Evolutionary conservation across 1,284 basidiomycete species (phyloP).

Genomic region (Trichosporon sp.): DNA sequence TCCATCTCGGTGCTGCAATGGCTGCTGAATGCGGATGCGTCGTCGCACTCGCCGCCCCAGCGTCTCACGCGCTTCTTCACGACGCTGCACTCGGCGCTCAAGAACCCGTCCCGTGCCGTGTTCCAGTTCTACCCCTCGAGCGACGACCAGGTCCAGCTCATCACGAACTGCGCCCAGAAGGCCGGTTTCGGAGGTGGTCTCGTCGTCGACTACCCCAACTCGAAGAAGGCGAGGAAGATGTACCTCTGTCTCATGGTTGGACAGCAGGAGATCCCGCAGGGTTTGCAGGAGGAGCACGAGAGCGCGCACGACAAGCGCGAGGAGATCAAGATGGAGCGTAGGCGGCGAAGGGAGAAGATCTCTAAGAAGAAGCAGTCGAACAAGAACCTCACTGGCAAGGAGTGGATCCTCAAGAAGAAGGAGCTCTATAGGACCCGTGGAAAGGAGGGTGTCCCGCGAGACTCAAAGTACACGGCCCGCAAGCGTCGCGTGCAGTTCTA

Average conservation of each 20-base stretch:
- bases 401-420: conserved; percentile 64
- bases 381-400: conserved; percentile 56
- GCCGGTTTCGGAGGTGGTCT: conserved; percentile 97
- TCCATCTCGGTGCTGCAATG: conserved; percentile 98
- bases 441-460: conserved; percentile 59
- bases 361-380: conserved; percentile 40
- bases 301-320: conserved; percentile 34
- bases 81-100: conserved; percentile 87
- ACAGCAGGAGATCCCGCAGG: conserved; percentile 66
- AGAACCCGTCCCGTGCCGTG: conserved; percentile 88
- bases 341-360: conserved; percentile 42
- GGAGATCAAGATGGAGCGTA: conserved; percentile 50
- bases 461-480: conserved; percentile 58
- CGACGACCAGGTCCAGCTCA: conserved; percentile 93
- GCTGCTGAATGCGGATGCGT: conserved; percentile 95
- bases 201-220: conserved; percentile 96
- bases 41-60: conserved; percentile 87
- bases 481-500: conserved; percentile 56
- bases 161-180: conserved; percentile 87
- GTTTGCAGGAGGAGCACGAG: conserved; percentile 60
- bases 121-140: conserved; percentile 95
- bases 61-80: conserved; percentile 94
- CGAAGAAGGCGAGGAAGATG: conserved; percentile 88
- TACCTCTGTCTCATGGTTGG: conserved; percentile 88
- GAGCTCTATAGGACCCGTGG: conserved; percentile 62